Conservation (phyloP, 805 yeast genomes). For the Starmerella gropengiesseri region DNA sequence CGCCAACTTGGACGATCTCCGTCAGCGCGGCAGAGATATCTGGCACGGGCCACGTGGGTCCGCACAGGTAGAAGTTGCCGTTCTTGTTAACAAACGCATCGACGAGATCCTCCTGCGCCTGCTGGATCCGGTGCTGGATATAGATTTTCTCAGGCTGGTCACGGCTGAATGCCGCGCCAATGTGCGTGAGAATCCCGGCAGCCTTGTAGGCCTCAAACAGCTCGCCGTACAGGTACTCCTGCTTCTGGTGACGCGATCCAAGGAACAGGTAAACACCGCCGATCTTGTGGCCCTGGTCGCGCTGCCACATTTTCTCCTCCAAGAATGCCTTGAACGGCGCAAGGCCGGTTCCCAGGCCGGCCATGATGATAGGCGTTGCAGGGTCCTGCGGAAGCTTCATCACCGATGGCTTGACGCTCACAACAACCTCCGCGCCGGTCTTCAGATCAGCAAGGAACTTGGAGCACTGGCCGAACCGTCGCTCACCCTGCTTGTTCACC, state of each 20-base stretch:
- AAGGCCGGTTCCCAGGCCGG: slow-evolving; percentile 94
- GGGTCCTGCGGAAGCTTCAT: slow-evolving; percentile 89
- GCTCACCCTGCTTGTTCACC: slow-evolving; percentile 71
- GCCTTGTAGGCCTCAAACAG: slow-evolving; percentile 92
- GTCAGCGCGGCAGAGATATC: slow-evolving; percentile 84
- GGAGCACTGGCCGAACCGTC: slow-evolving; percentile 89
- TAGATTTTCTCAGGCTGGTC: slow-evolving; percentile 92
- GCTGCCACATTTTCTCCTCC: slow-evolving; percentile 91
- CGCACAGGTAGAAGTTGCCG: slow-evolving; percentile 93
- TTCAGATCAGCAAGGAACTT: slow-evolving; percentile 70
- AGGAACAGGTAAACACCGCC: slow-evolving; percentile 80
- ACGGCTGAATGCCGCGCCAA: slow-evolving; percentile 97
- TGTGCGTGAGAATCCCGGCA: slow-evolving; percentile 83
- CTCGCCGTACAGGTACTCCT: slow-evolving; percentile 93
- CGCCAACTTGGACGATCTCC: slow-evolving; percentile 66
- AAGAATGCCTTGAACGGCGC: slow-evolving; percentile 97
- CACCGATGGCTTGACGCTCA: slow-evolving; percentile 90
- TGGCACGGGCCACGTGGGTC: slow-evolving; percentile 99
- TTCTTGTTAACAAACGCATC: slow-evolving; percentile 66
- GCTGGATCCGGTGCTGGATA: slow-evolving; percentile 86
- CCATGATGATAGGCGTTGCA: slow-evolving; percentile 86
- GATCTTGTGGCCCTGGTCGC: slow-evolving; percentile 74
- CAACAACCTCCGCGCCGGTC: slow-evolving; percentile 78
- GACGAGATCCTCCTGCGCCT: slow-evolving; percentile 58
- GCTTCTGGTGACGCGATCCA: slow-evolving; percentile 92